phyloP scores from a whole-genome alignment of 257 asterid species.

The Cynanchum wilfordii region DNA sequence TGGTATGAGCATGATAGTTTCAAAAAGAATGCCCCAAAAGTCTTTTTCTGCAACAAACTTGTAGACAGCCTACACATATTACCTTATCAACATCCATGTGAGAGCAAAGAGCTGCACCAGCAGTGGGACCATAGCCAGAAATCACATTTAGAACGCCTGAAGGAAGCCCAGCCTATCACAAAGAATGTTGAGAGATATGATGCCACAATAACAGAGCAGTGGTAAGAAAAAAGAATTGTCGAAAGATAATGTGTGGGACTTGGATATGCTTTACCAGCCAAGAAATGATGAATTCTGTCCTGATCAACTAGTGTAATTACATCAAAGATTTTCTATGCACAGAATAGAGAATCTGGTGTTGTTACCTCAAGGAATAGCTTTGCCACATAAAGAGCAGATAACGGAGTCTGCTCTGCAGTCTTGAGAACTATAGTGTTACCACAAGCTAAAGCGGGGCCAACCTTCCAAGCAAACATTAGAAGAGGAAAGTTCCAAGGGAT shows the following conservation, averaged over 20 bases:
- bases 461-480: slow-evolving; percentile 85
- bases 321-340: background rate
- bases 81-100: slow-evolving; percentile 99
- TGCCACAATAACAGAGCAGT: background rate
- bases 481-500: slow-evolving; percentile 99
- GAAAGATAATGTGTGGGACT: background rate
- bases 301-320: background rate
- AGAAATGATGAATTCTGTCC: background rate
- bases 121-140: slow-evolving; percentile 89
- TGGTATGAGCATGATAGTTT: too few relatives aligned
- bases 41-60: background rate
- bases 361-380: slow-evolving; percentile 79
- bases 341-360: background rate
- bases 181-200: slow-evolving; percentile 10
- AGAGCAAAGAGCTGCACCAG: slow-evolving; percentile 91
- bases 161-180: slow-evolving; percentile 92
- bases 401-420: slow-evolving; percentile 97
- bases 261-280: background rate
- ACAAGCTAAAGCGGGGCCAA: slow-evolving; percentile 88
- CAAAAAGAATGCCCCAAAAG: too few relatives aligned
- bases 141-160: slow-evolving; percentile 78
- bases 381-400: slow-evolving; percentile 80
- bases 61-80: background rate
- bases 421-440: slow-evolving; percentile 83
- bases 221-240: background rate